phyloP scores from a whole-genome alignment of 2,329 filamentous ascomycete species.

The Ophiostoma fasciatum region DNA sequence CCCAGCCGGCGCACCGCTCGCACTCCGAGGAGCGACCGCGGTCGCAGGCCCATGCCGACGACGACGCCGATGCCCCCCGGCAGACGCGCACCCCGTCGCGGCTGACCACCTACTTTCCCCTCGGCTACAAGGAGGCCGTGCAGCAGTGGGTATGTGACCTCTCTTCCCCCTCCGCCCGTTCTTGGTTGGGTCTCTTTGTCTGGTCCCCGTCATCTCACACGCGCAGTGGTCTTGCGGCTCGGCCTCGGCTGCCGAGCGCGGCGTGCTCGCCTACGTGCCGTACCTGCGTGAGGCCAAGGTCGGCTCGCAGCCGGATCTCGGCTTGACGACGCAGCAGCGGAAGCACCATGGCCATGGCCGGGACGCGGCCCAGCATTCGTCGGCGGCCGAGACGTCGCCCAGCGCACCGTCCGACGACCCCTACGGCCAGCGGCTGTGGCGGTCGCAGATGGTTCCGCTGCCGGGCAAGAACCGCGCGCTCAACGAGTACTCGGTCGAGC shows the following conservation, averaged over 20 bases:
- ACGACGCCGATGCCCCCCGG: conserved; percentile 5
- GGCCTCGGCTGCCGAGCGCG: conserved; percentile 71
- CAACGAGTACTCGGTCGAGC: conserved; percentile 87
- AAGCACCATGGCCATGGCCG: background rate
- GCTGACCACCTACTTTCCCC: conserved; percentile 57
- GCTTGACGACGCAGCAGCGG: conserved; percentile 3
- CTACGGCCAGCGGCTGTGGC: conserved; percentile 73
- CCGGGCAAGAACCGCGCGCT: conserved; percentile 74
- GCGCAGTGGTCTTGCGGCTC: conserved; percentile 71
- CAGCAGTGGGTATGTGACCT: conserved; percentile 63
- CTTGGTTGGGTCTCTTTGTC: too few relatives aligned
- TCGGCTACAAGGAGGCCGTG: conserved; percentile 83
- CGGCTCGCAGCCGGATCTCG: conserved; percentile 11
- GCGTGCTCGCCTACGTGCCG: conserved; percentile 74
- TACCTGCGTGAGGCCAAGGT: conserved; percentile 61
- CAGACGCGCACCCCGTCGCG: conserved; percentile 13
- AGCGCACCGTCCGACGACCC: conserved; percentile 43
- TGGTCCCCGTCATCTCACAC: conserved; percentile 9
- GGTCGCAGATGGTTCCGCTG: conserved; percentile 68
- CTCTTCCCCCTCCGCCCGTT: too few relatives aligned
- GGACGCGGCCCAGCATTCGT: too few relatives aligned
- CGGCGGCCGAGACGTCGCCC: too few relatives aligned
- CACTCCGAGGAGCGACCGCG: conserved; percentile 6
- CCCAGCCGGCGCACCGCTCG: conserved; percentile 1
- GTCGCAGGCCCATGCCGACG: conserved; percentile 2